Percentiles rank a stretch among this genome's conserved stretches.
These are phyloP conservation scores for Xylaria sp. DNA, from an alignment of 2,329 filamentous ascomycete species.

Conservation along the genomic window DNA sequence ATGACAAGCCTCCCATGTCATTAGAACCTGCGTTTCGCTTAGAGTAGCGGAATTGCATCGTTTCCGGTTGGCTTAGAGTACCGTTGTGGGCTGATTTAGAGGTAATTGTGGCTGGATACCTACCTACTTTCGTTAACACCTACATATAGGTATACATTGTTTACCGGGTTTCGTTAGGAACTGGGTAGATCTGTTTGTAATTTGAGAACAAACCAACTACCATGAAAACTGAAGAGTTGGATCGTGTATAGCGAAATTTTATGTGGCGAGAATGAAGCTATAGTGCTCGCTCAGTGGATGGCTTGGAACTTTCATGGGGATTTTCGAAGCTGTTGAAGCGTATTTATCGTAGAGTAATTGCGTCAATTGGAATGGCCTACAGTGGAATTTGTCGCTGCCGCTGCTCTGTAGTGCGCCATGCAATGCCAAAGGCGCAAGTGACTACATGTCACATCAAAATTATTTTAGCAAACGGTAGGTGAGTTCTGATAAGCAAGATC, in stretches of 20 bases:
- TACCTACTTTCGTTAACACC: not conserved
- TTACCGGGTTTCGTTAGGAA: slow-evolving; percentile 11
- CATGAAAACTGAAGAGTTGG: not conserved
- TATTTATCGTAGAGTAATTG: not conserved
- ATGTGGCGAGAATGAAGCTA: not conserved
- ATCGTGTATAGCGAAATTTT: not conserved
- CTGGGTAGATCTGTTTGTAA: slow-evolving; percentile 5
- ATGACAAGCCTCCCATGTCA: slow-evolving; percentile 18
- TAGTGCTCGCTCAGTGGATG: not conserved
- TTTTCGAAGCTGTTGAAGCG: not conserved
- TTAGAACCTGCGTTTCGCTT: slow-evolving; percentile 6
- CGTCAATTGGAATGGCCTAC: no score
- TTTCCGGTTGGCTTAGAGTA: slow-evolving; percentile 4
- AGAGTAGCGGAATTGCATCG: not conserved
- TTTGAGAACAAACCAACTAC: not conserved
- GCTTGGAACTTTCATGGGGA: not conserved
- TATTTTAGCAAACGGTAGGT: not conserved
- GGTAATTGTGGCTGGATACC: not conserved
- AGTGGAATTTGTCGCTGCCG: no score
- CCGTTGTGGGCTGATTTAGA: slow-evolving; percentile 6
- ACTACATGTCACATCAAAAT: not conserved
- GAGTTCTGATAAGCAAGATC: not conserved
- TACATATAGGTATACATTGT: not conserved
- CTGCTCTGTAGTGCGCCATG: no score
- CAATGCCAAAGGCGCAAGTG: not conserved